Evolutionary conservation across 1,284 basidiomycete species (phyloP), one percentile per base, ranked within the genome.

Genomic region (Neotropicomus parvogracilis): DNA sequence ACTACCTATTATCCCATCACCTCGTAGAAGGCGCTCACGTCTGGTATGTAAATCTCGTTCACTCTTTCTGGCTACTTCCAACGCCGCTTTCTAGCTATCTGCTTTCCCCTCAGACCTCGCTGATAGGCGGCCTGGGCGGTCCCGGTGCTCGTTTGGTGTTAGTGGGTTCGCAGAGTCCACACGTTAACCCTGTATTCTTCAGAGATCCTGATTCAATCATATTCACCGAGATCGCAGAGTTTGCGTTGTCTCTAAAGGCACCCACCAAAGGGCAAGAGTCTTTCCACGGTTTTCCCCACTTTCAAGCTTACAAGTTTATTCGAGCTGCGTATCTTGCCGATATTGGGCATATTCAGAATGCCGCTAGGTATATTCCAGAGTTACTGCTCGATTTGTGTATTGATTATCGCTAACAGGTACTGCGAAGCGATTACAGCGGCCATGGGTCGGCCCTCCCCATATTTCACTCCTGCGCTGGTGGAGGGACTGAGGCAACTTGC

Each of bases 171-270:
- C 78, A 75, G 40, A 81, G 71, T 62, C 85, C 85, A 0, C 72
- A 73, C 35, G 59, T 60, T 13, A 71, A 69, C 46, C 72, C 79
- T 0, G 73, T 69, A 31, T 86, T 85, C 60, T 72, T 77, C 59
- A 82, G 79, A 59, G 84, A 95, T 62, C 69, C 80, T 9, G 95
- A 98, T 64, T 73, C 85, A 7, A 75, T 94, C 50, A 80, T 97
- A 53, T 83, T 97, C 56, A 87, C 93, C 6, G 97, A 99, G 71
- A 85, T 98, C 34, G 74, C 87, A 9, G 97, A 99, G 70, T 99
- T 92, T 64, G 94, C 92, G 0, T 68, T 94, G 49, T 91, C 91
- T 16, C 71, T 97, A 19, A 72, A 80, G 14, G 70, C 84, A 0
- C 70, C 81, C 0, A 63, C 75, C 6, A 98, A 97, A 69, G 91